phyloP scores from a whole-genome alignment of 176 grass and related monocot genomes.

The Aegilops bicornis region DNA sequence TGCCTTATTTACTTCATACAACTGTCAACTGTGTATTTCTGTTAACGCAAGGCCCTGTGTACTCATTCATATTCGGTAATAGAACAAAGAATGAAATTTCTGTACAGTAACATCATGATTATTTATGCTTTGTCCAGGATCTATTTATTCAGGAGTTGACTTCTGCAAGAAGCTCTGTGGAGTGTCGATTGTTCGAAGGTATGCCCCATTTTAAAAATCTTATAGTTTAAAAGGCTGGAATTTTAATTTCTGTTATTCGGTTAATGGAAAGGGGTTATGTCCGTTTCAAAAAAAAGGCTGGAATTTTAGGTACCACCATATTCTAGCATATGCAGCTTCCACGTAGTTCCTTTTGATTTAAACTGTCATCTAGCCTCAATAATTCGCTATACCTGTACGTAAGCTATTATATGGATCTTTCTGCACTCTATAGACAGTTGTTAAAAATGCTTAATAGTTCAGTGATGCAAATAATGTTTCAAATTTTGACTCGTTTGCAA shows the following conservation, averaged over 20 bases:
- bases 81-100: background rate
- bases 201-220: slow-evolving; percentile 1
- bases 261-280: too few species aligned
- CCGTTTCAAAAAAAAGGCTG: background rate
- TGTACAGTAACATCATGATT: slow-evolving; percentile 1
- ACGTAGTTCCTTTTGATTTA: background rate
- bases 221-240: background rate
- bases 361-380: background rate
- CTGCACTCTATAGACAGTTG: background rate
- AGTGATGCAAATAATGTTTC: background rate
- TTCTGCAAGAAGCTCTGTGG: slow-evolving; percentile 94
- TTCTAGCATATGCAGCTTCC: slow-evolving; percentile 7
- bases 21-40: background rate
- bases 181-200: slow-evolving; percentile 88
- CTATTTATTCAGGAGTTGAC: slow-evolving; percentile 77
- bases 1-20: slow-evolving; percentile 12
- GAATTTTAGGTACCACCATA: background rate
- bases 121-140: slow-evolving; percentile 42
- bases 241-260: background rate
- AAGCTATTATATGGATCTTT: background rate
- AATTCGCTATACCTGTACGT: background rate
- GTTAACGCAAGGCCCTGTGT: background rate
- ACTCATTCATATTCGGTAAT: background rate
- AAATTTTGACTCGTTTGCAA: background rate
- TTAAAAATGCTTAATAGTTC: background rate